Percentiles rank a stretch among this genome's conserved stretches.
Conservation (phyloP, 768 basidiomycete species). For the Hygrocybe coccinea region DNA sequence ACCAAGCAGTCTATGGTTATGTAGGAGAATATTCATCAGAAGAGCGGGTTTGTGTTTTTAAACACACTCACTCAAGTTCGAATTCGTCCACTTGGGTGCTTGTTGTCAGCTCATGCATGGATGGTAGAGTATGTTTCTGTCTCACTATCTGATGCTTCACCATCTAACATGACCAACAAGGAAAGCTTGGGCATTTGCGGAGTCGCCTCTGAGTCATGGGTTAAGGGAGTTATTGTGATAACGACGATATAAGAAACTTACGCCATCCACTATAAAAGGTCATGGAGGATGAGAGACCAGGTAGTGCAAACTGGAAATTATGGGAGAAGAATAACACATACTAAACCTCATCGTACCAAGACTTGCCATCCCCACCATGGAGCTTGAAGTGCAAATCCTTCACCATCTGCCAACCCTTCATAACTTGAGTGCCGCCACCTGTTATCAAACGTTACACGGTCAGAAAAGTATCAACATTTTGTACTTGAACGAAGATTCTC, state of each 20-base stretch:
- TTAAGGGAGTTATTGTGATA: not conserved
- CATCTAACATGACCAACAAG: not conserved
- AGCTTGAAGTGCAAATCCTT: not conserved
- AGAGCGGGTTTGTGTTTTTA: not conserved
- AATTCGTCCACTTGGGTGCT: not conserved
- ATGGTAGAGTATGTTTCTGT: not conserved
- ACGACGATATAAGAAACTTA: not conserved
- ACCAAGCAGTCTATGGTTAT: not conserved
- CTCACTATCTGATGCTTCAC: not conserved
- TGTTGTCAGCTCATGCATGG: not conserved
- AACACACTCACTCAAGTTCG: not conserved
- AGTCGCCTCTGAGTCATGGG: not conserved
- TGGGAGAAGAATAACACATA: not conserved
- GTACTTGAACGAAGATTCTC: not conserved
- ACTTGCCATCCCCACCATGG: not conserved
- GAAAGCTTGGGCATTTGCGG: conserved; percentile 1
- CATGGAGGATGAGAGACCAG: not conserved
- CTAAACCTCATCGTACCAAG: not conserved
- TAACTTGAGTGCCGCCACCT: not conserved
- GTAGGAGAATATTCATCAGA: not conserved
- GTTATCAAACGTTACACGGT: not conserved
- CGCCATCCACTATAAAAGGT: not conserved
- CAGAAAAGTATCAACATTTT: not conserved
- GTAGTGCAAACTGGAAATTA: not conserved
- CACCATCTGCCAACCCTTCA: not conserved